Percentiles rank a stretch among this genome's conserved stretches.
phyloP scores from a whole-genome alignment of 495 filamentous ascomycete genomes.

The Hamigera avellanea region DNA sequence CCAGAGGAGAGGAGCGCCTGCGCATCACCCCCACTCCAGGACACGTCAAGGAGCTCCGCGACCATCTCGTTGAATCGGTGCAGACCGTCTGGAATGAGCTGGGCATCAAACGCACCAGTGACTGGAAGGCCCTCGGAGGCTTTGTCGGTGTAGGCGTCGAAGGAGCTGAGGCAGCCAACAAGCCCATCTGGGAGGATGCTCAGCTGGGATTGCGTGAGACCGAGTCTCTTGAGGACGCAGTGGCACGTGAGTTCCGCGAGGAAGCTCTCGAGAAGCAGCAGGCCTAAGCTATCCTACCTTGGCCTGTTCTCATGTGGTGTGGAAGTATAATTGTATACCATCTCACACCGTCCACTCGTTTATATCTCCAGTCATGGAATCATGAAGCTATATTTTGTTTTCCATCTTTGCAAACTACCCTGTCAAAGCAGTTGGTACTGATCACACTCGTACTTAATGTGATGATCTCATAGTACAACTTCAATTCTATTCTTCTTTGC shows the following conservation, averaged over 20 bases:
- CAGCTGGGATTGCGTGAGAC: conserved; percentile 61
- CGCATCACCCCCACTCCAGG: conserved; percentile 94
- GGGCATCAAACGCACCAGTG: conserved; percentile 78
- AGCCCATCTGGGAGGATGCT: conserved; percentile 75
- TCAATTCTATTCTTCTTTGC: too few species aligned
- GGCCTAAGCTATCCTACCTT: conserved; percentile 1
- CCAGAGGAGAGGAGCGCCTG: conserved; percentile 87
- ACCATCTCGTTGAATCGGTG: conserved; percentile 75
- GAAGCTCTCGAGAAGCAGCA: conserved; percentile 11
- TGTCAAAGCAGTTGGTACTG: too few species aligned
- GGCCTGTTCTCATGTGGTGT: too few species aligned
- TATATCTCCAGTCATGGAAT: too few species aligned
- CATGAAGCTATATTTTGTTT: too few species aligned
- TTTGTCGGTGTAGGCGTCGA: conserved; percentile 85
- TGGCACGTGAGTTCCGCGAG: conserved; percentile 23
- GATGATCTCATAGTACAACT: too few species aligned
- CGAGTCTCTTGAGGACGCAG: conserved; percentile 25
- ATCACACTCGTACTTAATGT: too few species aligned
- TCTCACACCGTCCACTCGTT: too few species aligned
- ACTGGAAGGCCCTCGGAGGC: conserved; percentile 84
- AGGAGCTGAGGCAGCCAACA: conserved; percentile 40
- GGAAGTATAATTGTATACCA: too few species aligned
- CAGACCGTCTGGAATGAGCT: conserved; percentile 80
- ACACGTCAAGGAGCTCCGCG: conserved; percentile 68
- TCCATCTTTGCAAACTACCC: too few species aligned